phyloP scores from a whole-genome alignment of 768 basidiomycete genomes.

The Lactarius indigo region DNA sequence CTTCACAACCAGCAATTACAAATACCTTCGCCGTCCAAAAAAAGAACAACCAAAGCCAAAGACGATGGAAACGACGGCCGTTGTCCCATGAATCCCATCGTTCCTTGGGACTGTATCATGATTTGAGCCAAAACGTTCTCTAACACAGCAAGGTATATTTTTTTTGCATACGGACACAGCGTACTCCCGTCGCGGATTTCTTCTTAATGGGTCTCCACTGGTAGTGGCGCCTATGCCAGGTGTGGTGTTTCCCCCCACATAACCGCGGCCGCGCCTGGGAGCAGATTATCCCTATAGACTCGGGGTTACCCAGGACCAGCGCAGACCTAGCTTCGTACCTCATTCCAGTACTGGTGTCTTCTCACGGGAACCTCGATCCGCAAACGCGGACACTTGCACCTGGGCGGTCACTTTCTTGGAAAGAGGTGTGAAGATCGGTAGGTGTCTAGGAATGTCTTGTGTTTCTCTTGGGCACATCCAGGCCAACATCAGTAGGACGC shows the following conservation, averaged over 20 bases:
- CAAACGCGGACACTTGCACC: not conserved
- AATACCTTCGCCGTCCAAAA: not conserved
- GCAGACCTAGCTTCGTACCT: not conserved
- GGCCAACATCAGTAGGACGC: not conserved
- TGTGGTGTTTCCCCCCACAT: not conserved
- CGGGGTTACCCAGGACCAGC: not conserved
- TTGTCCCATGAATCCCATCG: no score
- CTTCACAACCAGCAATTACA: not conserved
- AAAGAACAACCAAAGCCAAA: not conserved
- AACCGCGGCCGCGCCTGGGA: not conserved
- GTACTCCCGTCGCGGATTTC: not conserved
- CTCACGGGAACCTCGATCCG: not conserved
- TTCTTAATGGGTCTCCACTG: not conserved
- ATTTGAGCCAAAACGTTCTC: not conserved
- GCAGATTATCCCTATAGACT: not conserved
- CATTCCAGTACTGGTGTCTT: not conserved
- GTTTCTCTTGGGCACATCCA: not conserved
- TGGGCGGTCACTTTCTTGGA: not conserved
- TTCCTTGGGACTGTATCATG: not conserved
- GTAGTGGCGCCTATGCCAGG: not conserved
- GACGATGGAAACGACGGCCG: not conserved
- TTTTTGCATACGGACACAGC: not conserved
- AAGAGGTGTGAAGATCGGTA: not conserved
- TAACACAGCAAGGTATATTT: not conserved
- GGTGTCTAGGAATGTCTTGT: not conserved